Conservation (phyloP, 2,329 filamentous ascomycete species). For the Aspergillus carbonarius region DNA sequence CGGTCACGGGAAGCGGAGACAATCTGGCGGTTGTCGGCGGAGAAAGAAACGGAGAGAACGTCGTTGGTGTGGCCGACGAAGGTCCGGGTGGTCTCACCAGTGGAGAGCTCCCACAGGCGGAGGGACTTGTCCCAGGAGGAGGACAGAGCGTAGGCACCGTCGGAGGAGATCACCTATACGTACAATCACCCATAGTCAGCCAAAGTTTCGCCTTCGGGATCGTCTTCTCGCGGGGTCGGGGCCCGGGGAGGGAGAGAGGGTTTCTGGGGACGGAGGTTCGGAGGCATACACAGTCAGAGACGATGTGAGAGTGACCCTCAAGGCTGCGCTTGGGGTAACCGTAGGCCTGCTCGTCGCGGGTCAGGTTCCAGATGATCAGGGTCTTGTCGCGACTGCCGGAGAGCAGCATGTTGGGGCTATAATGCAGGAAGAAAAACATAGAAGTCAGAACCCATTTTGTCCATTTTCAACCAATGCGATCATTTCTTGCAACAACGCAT, state of each 20-base stretch:
- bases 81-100: conserved; percentile 92
- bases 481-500: conserved; percentile 6
- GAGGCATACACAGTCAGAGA: conserved; percentile 95
- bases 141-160: conserved; percentile 98
- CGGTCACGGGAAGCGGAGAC: conserved; percentile 97
- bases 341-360: conserved; percentile 96
- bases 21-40: conserved; percentile 99
- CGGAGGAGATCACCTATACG: conserved; percentile 91
- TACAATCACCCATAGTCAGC: conserved; percentile 28
- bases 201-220: conserved; percentile 16
- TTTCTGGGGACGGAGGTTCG: conserved; percentile 14
- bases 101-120: conserved; percentile 98
- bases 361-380: conserved; percentile 99
- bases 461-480: conserved; percentile 22
- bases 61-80: conserved; percentile 99
- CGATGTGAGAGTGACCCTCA: conserved; percentile 98
- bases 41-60: conserved; percentile 99
- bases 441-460: conserved; percentile 38
- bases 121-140: conserved; percentile 99
- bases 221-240: conserved; percentile 3
- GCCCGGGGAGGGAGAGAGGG: background rate
- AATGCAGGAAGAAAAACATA: conserved; percentile 24
- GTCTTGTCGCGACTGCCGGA: conserved; percentile 97
- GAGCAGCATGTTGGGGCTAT: conserved; percentile 98
- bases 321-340: conserved; percentile 99